Base-by-base conservation (phyloP, 2,329 filamentous ascomycete species). In the Leptosphaerulina australis region DNA sequence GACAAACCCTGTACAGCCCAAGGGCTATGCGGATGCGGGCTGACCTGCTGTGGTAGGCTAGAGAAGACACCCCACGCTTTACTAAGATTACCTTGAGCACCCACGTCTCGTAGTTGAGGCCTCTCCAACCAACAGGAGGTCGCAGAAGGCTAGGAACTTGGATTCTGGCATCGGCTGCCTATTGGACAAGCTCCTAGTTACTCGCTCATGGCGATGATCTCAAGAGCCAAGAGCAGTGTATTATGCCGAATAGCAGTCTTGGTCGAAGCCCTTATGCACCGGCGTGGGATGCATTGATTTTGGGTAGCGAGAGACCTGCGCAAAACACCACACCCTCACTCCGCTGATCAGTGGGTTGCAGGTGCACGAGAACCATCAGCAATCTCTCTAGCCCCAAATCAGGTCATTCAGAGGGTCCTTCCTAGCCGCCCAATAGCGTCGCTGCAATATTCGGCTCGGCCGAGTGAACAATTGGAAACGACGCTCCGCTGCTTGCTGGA, bases 51-150 rank as follows among this genome's bases (percentile, higher is more conserved):
- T 21, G 40, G 35, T 40, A 41, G 48, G 36, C 43, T 43, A 37
- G 44, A 43, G 43, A 34, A 31, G 11, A 24, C 41, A 40, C 52
- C 55, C 55, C 55, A 58, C 55, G 43, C 50, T 7, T 56, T 57
- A 55, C 40, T 58, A 58, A 55, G 52, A 55, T 34, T 21, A 37
- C 30, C 46, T 26, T 43, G 35, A 43, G 28, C 49, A 37, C 43
- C 20, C 43, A 28, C 33, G 22, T 33, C 36, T 44, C 34, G 22
- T 12, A 5, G 14, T 26, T 37, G 31, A 15, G 31, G 15, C 24
- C 22, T 12, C 5, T 20, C 30, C 33, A 22, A 31, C 41, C 35
- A 46, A 51, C 33, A 30, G 37, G 25, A 37, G 36, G 9, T 26
- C 20, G 26, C 21, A 21, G 31, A 24, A 20, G 35, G 48, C 12